Evolutionary conservation across 2,329 filamentous ascomycete genomes (phyloP), one percentile per base, ranked within the genome.

Genomic region (Talaromyces islandicus): DNA sequence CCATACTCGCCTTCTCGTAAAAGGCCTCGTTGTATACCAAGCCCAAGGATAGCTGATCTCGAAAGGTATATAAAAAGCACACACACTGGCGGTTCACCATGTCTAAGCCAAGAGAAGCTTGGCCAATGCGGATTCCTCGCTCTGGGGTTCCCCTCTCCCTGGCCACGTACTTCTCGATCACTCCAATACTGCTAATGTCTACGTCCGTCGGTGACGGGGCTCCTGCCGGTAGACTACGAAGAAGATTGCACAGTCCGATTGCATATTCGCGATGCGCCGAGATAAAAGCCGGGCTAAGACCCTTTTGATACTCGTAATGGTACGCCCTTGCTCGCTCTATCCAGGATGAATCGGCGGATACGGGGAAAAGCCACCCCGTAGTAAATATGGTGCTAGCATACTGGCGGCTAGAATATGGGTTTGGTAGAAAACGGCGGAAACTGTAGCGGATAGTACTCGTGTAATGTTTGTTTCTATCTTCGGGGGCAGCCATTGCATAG

Each of bases 21-120:
- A 68, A 75, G 9, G 69, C 65, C 57, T 70, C 66, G 30, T 75
- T 73, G 61, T 70, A 75, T 19, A 70, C 69, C 21, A 65, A 66
- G 21, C 67, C 67, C 30, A 75, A 58, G 35, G 64, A 71, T 56
- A 75, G 58, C 62, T 68, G 65, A 48, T 71, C 67, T 7, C 69
- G 63, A 35, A 75, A 75, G 0, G 69, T 73, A 69, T 69, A 75
- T 21, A 72, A 64, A 64, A 63, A 68, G 61, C 65, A 67, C 7
- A 59, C 64, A 54, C 63, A 59, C 60, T 72, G 68, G 24, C 71
- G 65, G 0, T 68, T 66, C 30, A 73, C 63, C 51, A 68, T 70
- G 60, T 74, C 70, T 21, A 74, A 68, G 0, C 73, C 71, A 12
- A 71, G 54, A 48, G 68, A 67, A 2, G 70, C 62, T 29, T 65